phyloP scores from a whole-genome alignment of 495 filamentous ascomycete genomes.

The Tetracladium setigerum region DNA sequence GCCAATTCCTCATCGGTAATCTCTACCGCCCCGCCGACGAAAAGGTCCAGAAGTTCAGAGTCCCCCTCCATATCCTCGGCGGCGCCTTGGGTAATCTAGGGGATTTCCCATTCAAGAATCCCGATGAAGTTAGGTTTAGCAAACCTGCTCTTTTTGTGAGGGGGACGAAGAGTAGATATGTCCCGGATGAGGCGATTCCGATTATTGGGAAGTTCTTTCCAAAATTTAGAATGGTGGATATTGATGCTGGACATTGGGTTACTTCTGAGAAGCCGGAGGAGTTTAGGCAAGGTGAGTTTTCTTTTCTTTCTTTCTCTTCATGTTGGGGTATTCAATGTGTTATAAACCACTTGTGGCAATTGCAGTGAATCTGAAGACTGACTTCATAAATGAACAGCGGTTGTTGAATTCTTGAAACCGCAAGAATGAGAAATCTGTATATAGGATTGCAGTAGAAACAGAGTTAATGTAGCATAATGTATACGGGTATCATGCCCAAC shows the following conservation, averaged over 20 bases:
- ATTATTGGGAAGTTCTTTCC: conserved; percentile 88
- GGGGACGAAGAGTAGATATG: conserved; percentile 76
- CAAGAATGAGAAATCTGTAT: conserved; percentile 36
- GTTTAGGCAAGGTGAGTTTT: conserved; percentile 66
- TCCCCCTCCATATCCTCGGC: conserved; percentile 44
- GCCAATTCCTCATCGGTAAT: conserved; percentile 93
- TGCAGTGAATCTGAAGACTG: too few species aligned
- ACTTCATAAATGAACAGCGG: conserved; percentile 37
- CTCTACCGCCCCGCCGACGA: conserved; percentile 42
- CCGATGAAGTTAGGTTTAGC: conserved; percentile 51
- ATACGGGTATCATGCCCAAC: conserved; percentile 18
- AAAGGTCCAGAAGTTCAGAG: conserved; percentile 33
- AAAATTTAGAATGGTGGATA: conserved; percentile 65
- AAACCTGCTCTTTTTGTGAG: conserved; percentile 78
- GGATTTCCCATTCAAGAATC: conserved; percentile 77
- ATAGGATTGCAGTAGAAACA: too few species aligned
- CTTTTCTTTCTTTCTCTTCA: neutral
- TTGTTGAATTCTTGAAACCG: conserved; percentile 54
- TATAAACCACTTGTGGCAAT: neutral
- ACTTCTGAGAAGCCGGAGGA: conserved; percentile 87
- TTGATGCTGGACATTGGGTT: conserved; percentile 90
- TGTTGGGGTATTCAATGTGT: too few species aligned
- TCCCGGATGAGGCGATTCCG: conserved; percentile 82
- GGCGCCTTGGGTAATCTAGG: conserved; percentile 58
- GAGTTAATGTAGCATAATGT: too few species aligned